Evolutionary conservation across 176 grass and related monocot genomes (phyloP).

Genomic region (Echinochloa phyllopogon): DNA sequence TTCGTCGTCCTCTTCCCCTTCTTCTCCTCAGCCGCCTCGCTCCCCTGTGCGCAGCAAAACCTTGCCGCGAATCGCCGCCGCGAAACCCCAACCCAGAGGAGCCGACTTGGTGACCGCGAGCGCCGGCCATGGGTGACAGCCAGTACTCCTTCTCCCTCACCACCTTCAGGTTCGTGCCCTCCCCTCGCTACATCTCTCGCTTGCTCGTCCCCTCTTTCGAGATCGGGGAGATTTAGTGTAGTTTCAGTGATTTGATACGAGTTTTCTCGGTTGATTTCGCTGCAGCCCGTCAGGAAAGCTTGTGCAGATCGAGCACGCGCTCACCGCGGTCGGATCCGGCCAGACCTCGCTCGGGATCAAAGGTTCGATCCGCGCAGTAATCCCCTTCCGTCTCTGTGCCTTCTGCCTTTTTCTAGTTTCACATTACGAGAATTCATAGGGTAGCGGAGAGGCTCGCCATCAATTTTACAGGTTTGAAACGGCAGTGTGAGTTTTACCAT

Average conservation of each 20-base stretch:
- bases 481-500: background rate
- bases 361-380: conserved; percentile 48
- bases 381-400: background rate
- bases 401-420: conserved; percentile 4
- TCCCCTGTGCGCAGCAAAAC: conserved; percentile 18
- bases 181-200: background rate
- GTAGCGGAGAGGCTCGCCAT: background rate
- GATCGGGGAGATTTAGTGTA: conserved; percentile 23
- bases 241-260: background rate
- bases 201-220: background rate
- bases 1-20: background rate
- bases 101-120: background rate
- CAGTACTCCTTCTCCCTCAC: conserved; percentile 99
- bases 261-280: conserved; percentile 25
- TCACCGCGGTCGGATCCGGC: conserved; percentile 91
- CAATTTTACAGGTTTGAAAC: background rate
- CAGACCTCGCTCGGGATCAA: conserved; percentile 99
- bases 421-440: background rate
- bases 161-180: conserved; percentile 75
- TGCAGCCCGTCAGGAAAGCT: conserved; percentile 92
- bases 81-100: background rate
- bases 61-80: background rate
- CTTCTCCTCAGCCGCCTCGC: conserved; percentile 10
- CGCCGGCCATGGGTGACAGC: conserved; percentile 70
- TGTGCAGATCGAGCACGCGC: conserved; percentile 97